A percentile compares a stretch with the other conserved stretches of the same genome.
These are phyloP conservation scores for Pseudogymnoascus sp. DNA, from an alignment of 2,329 filamentous ascomycete species.

Conservation along the genomic window DNA sequence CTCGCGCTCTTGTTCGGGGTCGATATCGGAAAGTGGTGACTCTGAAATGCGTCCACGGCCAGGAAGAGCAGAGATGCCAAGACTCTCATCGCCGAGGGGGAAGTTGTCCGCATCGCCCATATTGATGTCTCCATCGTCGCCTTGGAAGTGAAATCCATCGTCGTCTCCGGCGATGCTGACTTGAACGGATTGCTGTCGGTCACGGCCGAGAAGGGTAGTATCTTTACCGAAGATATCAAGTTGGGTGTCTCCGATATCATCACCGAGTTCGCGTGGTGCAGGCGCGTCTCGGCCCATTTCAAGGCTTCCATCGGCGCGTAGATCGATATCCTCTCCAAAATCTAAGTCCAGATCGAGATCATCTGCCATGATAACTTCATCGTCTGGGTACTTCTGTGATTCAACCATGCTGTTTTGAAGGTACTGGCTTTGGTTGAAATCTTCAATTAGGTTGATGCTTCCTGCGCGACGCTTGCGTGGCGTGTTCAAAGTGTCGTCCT, in stretches of 20 bases:
- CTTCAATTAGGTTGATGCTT: slow-evolving; percentile 62
- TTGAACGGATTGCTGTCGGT: slow-evolving; percentile 48
- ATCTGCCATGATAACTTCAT: slow-evolving; percentile 49
- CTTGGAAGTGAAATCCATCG: slow-evolving; percentile 50
- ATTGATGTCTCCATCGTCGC: slow-evolving; percentile 55
- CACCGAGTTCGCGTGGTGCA: slow-evolving; percentile 57
- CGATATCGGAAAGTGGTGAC: slow-evolving; percentile 63
- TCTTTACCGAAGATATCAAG: slow-evolving; percentile 50
- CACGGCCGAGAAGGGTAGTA: slow-evolving; percentile 36
- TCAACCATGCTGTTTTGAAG: slow-evolving; percentile 58
- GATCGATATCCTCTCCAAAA: slow-evolving; percentile 55
- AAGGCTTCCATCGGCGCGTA: slow-evolving; percentile 53
- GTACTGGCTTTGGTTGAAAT: slow-evolving; percentile 71
- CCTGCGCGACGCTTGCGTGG: slow-evolving; percentile 51
- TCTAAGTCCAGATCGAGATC: slow-evolving; percentile 69
- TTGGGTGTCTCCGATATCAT: slow-evolving; percentile 56
- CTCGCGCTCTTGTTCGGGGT: slow-evolving; percentile 54
- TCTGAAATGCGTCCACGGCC: slow-evolving; percentile 57
- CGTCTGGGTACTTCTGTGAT: slow-evolving; percentile 42
- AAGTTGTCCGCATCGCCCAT: slow-evolving; percentile 54
- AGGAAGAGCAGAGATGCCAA: slow-evolving; percentile 41
- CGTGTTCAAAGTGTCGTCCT: slow-evolving; percentile 47
- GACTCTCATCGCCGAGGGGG: slow-evolving; percentile 53
- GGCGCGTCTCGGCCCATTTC: slow-evolving; percentile 88
- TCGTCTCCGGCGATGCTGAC: slow-evolving; percentile 43